These are phyloP conservation scores for Phialophora tarda DNA, from an alignment of 2,329 filamentous ascomycete genomes.

Conservation along the genomic window DNA sequence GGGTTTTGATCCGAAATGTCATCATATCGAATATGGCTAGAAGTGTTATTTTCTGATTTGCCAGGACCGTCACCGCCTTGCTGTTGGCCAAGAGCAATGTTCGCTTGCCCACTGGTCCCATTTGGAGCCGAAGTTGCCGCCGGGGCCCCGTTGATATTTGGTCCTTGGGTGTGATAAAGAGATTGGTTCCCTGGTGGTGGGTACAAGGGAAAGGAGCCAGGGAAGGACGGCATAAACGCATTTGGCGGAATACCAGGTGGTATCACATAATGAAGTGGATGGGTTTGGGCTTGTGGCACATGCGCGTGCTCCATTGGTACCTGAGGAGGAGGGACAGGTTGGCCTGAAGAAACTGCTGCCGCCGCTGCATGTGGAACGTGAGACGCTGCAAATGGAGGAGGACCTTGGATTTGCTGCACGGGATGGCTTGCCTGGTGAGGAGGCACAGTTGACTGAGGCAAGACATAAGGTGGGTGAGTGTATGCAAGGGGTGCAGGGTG, in stretches of 20 bases:
- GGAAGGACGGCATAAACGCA: slow-evolving; percentile 13
- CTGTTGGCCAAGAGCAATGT: slow-evolving; percentile 3
- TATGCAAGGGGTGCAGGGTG: slow-evolving; percentile 4
- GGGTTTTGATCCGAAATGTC: slow-evolving; percentile 10
- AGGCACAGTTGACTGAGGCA: neutral
- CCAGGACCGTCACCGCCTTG: neutral
- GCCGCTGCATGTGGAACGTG: slow-evolving; percentile 6
- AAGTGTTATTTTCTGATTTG: slow-evolving; percentile 4
- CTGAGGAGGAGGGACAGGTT: neutral
- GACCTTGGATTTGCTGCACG: neutral
- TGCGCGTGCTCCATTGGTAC: neutral
- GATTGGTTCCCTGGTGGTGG: slow-evolving; percentile 12
- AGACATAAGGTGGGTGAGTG: neutral
- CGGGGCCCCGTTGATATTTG: neutral
- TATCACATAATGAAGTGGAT: slow-evolving; percentile 5
- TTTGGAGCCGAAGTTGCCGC: neutral
- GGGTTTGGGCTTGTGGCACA: slow-evolving; percentile 8
- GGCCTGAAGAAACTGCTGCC: neutral
- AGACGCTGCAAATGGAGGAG: slow-evolving; percentile 12
- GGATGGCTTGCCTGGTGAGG: slow-evolving; percentile 3
- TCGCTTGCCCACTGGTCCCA: neutral
- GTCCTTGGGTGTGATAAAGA: slow-evolving; percentile 24
- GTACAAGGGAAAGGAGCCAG: slow-evolving; percentile 21
- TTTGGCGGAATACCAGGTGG: slow-evolving; percentile 18
- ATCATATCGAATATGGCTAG: slow-evolving; percentile 1